These are phyloP conservation scores for Antitrichia curtipendula DNA, from an alignment of 225 moss, liverwort and hornwort species.

Conservation along the genomic window DNA sequence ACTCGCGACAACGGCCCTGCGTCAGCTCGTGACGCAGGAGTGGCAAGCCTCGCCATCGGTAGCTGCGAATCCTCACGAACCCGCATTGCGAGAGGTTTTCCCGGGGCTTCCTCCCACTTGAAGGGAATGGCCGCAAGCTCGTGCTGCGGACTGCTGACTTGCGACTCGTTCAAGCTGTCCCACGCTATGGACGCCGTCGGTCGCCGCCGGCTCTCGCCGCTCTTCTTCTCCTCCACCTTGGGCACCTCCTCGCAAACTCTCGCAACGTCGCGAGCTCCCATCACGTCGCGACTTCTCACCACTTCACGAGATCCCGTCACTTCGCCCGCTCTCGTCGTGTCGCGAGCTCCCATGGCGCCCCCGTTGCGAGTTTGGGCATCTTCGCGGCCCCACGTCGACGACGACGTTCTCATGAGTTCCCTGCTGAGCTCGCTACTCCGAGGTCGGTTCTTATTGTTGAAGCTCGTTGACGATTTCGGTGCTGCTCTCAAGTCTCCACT, in stretches of 20 bases:
- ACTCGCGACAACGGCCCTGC: background rate
- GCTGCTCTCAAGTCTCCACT: constrained; percentile 10
- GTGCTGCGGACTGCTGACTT: constrained; percentile 36
- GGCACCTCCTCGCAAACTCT: background rate
- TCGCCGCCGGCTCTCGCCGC: constrained; percentile 27
- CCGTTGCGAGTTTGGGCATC: background rate
- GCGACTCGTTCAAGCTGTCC: constrained; percentile 46
- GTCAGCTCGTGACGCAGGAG: background rate
- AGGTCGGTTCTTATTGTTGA: background rate
- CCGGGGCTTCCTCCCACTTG: constrained; percentile 89
- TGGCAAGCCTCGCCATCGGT: background rate
- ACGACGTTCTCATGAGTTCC: background rate
- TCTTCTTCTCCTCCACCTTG: constrained; percentile 16
- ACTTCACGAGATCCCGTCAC: background rate
- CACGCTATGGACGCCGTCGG: constrained; percentile 55
- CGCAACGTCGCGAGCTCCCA: background rate
- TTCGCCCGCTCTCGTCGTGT: background rate
- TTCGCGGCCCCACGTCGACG: background rate
- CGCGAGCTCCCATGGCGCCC: background rate
- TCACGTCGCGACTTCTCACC: background rate
- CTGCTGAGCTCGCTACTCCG: background rate
- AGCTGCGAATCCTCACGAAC: background rate
- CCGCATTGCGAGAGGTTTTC: constrained; percentile 38
- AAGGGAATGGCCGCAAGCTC: constrained; percentile 74
- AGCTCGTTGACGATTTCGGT: background rate